Evolutionary conservation across 2,329 filamentous ascomycete species (phyloP), one percentile per base, ranked within the genome.

Genomic region (Clonostachys sp.): DNA sequence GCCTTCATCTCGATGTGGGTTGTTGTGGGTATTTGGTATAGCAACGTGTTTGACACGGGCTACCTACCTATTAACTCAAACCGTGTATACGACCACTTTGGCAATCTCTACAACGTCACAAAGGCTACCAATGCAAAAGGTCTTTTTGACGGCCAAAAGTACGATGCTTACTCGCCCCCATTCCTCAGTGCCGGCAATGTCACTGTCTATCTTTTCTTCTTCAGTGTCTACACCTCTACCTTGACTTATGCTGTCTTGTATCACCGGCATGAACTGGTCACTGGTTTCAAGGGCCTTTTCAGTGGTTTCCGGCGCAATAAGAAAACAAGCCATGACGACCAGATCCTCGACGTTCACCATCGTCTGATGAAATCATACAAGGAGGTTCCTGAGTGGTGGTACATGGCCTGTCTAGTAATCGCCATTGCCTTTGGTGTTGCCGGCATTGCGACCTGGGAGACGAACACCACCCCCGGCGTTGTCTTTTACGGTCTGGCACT

Each of bases 301-400:
- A 68, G 66, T 51, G 71, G 70, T 55, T 67, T 44, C 12, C 42
- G 78, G 51, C 67, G 67, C 42, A 68, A 65, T 54, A 70, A 66
- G 48, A 68, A 66, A 46, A 53, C 58, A 2, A 48, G 50, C 14
- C 62, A 68, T 40, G 57, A 65, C 20, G 57, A 65, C 16, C 42
- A 47, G 36, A 40, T 40, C 36, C 59, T 71, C 7, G 74, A 77
- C 44, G 67, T 77, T 5, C 74, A 77, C 55, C 74, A 69, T 48
- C 66, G 72, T 9, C 61, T 77, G 33, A 77, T 77, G 73, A 62
- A 65, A 50, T 57, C 57, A 1, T 77, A 77, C 53, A 56, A 63
- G 7, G 66, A 78, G 50, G 73, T 74, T 0, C 75, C 77, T 0
- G 74, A 78, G 47, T 80, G 75, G 76, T 80, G 77, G 77, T 80